A percentile compares a stretch with the other conserved stretches of the same genome.
Evolutionary conservation across 2,329 filamentous ascomycete genomes (phyloP).

Genomic region (Cordyceps cateniannulata): DNA sequence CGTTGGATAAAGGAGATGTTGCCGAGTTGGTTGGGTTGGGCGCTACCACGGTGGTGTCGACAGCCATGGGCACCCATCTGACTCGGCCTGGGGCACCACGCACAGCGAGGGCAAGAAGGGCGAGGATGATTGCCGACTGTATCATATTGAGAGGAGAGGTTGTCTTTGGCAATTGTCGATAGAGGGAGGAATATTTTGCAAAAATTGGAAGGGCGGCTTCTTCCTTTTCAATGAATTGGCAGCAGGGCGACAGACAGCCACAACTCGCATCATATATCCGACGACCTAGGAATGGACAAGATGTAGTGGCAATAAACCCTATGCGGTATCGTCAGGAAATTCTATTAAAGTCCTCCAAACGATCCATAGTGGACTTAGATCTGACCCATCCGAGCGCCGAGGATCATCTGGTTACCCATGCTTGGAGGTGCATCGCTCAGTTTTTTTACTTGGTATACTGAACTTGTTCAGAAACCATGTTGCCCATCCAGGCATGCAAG

Average conservation of each 20-base stretch:
- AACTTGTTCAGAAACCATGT: too few species aligned
- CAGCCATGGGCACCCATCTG: background rate
- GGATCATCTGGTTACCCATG: too few species aligned
- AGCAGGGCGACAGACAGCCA: background rate
- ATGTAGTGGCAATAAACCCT: background rate
- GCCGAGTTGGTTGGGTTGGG: background rate
- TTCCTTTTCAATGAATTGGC: conserved; percentile 4
- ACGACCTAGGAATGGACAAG: background rate
- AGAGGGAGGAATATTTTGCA: background rate
- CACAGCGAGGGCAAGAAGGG: background rate
- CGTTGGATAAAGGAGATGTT: background rate
- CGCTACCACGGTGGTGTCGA: conserved; percentile 3
- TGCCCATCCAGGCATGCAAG: too few species aligned
- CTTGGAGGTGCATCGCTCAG: too few species aligned
- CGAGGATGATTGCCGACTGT: background rate
- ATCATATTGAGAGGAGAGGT: background rate
- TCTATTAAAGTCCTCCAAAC: background rate
- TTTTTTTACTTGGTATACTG: too few species aligned
- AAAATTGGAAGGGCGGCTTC: background rate
- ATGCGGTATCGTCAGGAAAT: background rate
- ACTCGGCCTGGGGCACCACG: background rate
- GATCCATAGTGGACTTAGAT: background rate
- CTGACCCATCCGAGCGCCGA: background rate
- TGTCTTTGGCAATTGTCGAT: background rate
- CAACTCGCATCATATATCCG: background rate